Conservation (phyloP, 2,329 filamentous ascomycete genomes). For the Curvularia lunata region DNA sequence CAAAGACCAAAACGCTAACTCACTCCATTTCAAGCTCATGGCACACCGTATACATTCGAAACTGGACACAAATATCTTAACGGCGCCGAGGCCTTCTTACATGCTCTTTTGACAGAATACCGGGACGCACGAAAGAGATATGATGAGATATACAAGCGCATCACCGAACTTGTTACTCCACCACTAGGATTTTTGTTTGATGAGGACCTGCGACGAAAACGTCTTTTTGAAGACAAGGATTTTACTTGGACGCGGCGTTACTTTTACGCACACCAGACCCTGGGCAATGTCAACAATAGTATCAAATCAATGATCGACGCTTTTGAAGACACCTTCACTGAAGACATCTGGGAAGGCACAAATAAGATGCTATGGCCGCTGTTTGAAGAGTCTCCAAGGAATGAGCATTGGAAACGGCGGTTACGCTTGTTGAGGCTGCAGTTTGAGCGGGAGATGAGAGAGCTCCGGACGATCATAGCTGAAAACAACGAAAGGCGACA, state of each 20-base stretch:
- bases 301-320: slow-evolving; percentile 65
- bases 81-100: slow-evolving; percentile 67
- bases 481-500: slow-evolving; percentile 62
- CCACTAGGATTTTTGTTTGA: slow-evolving; percentile 67
- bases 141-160: slow-evolving; percentile 62
- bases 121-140: slow-evolving; percentile 66
- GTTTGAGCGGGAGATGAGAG: slow-evolving; percentile 60
- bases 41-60: slow-evolving; percentile 63
- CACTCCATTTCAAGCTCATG: slow-evolving; percentile 9
- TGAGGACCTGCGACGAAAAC: slow-evolving; percentile 60
- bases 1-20: not conserved
- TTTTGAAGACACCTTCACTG: slow-evolving; percentile 64
- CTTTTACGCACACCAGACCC: slow-evolving; percentile 68
- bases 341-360: slow-evolving; percentile 64
- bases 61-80: slow-evolving; percentile 64
- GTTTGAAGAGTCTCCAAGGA: slow-evolving; percentile 55
- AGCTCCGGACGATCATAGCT: slow-evolving; percentile 56
- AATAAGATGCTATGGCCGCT: slow-evolving; percentile 64
- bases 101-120: slow-evolving; percentile 65
- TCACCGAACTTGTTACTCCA: slow-evolving; percentile 66
- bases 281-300: slow-evolving; percentile 65
- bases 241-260: slow-evolving; percentile 68
- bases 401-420: slow-evolving; percentile 57
- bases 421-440: slow-evolving; percentile 57
- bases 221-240: slow-evolving; percentile 66